These are phyloP conservation scores for Kwoniella shivajii DNA, from an alignment of 1,284 basidiomycete genomes.

Conservation along the genomic window DNA sequence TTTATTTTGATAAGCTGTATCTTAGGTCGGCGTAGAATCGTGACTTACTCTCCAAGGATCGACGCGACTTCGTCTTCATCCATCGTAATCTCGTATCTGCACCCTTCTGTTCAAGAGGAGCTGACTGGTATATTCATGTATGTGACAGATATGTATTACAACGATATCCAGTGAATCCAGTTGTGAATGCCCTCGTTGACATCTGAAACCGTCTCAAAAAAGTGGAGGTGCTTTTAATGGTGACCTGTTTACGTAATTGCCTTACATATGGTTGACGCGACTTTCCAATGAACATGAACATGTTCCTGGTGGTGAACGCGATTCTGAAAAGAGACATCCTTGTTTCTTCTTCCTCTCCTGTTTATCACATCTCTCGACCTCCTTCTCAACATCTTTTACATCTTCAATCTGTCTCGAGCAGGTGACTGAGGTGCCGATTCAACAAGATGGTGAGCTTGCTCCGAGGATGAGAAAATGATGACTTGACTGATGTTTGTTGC, in stretches of 20 bases:
- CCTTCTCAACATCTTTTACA: not conserved
- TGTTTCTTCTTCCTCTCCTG: not conserved
- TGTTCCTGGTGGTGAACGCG: not conserved
- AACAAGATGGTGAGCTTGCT: constrained; percentile 23
- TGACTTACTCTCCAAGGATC: constrained; percentile 19
- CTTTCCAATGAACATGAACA: not conserved
- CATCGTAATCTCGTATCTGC: constrained; percentile 11
- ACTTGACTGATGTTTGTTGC: too few relatives aligned
- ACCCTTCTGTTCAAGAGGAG: not conserved
- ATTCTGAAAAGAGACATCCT: not conserved
- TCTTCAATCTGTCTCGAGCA: not conserved
- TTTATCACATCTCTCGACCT: not conserved
- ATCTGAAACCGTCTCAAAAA: too few relatives aligned
- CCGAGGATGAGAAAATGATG: too few relatives aligned
- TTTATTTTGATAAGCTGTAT: not conserved
- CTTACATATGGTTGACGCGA: not conserved
- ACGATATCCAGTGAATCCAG: too few relatives aligned
- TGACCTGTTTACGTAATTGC: not conserved
- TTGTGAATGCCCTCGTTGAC: too few relatives aligned
- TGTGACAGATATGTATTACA: not conserved
- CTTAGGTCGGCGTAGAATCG: too few relatives aligned
- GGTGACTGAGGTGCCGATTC: not conserved
- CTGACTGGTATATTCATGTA: not conserved
- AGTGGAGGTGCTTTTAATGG: not conserved
- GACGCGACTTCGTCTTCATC: constrained; percentile 25